A percentile compares a stretch with the other conserved stretches of the same genome.
Conservation (phyloP, 805 yeast genomes). For the Starmerella bombicola region DNA sequence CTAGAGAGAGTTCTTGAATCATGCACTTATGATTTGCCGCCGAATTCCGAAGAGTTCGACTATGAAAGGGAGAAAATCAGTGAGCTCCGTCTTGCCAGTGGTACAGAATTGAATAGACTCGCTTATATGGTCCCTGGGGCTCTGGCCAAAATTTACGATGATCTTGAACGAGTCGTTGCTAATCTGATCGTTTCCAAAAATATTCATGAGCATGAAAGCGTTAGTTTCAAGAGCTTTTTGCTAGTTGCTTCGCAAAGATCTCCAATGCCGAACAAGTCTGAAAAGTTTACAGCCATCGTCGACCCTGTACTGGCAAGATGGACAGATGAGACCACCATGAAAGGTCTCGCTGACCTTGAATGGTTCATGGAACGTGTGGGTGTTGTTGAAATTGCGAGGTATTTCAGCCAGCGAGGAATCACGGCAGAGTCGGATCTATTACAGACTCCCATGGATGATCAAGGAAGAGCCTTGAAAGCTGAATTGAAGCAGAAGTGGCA, state of each 20-base stretch:
- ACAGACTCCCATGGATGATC: conserved; percentile 77
- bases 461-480: conserved; percentile 62
- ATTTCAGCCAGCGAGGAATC: conserved; percentile 72
- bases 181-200: conserved; percentile 54
- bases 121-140: conserved; percentile 93
- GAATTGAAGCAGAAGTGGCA: conserved; percentile 86
- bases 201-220: conserved; percentile 80
- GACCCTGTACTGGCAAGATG: conserved; percentile 89
- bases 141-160: conserved; percentile 63
- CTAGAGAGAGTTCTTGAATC: conserved; percentile 78
- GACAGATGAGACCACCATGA: conserved; percentile 83
- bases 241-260: conserved; percentile 84
- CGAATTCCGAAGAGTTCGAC: conserved; percentile 40
- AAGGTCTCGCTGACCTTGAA: conserved; percentile 76
- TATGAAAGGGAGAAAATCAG: conserved; percentile 69
- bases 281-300: conserved; percentile 71
- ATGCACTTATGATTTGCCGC: conserved; percentile 71
- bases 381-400: conserved; percentile 82
- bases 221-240: conserved; percentile 83
- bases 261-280: conserved; percentile 46
- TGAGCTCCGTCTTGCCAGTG: conserved; percentile 82
- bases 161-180: conserved; percentile 70
- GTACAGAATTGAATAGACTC: conserved; percentile 84
- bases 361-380: conserved; percentile 99
- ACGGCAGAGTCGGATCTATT: conserved; percentile 63